Base-by-base conservation (phyloP, 148 eudicot species). In the Diospyros kaki region DNA sequence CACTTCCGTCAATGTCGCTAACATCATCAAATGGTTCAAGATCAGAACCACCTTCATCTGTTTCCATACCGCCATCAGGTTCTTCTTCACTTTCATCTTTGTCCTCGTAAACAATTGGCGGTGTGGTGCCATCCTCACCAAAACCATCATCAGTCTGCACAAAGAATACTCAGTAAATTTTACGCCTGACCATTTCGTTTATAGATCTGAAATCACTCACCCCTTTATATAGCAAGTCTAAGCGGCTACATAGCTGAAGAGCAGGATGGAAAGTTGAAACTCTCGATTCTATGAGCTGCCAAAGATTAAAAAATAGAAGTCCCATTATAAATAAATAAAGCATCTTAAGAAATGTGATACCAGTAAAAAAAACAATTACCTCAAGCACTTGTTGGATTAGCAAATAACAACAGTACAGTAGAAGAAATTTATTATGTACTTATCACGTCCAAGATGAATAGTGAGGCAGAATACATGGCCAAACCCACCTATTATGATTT, bases 261-360 rank as follows among this genome's bases (percentile, higher is more conserved):
- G 93, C 91, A 6, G 87, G 82, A 53, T 62, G 61, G 67, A 88
- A 87, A 73, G 88, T 90, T 60, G 92, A 89, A 68, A 90, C 87
- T 75, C 99, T 82, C 10, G 99, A 83, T 80, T 95, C 97, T 59
- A 95, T 88, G 8, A 95, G 88, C 98, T 94, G 93, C 76, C 28
- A 72, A 44, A 74, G 41, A 52, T 39, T 62, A 51, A 59, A 58
- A 6, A 13, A 48, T 48, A 8, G 52, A 64, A 39, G 18, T 17
- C n/a, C 53, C 64, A 68, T 74, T 40, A 44, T 45, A 40, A 64
- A 76, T 68, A 12, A 67, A 38, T 48, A 56, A 13, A 18, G 17
- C 6, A 48, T 48, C 6, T 48, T 1, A 17, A 48, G 41, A 64
- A 13, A n/a, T 11, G 12, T 42, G 2, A 60, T 3, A 66, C 42